phyloP scores from a whole-genome alignment of 2,329 filamentous ascomycete species.

The Aureobasidium lini region DNA sequence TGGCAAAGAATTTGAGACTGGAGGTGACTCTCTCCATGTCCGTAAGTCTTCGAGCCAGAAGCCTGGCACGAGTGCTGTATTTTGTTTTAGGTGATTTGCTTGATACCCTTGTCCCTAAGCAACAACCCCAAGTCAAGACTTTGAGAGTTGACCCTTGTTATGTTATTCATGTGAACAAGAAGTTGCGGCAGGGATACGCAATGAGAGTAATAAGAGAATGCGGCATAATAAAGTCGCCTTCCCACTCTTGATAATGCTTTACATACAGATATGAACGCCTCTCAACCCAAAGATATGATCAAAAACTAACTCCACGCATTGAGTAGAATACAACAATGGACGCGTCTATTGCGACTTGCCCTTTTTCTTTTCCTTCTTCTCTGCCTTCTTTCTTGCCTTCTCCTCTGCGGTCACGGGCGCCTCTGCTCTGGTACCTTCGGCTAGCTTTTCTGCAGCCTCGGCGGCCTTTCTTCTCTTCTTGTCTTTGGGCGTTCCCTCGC shows the following conservation, averaged over 20 bases:
- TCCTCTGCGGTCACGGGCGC: constrained; percentile 24
- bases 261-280: neutral
- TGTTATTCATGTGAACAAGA: too few relatives aligned
- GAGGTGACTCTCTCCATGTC: too few relatives aligned
- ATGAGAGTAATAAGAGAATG: too few relatives aligned
- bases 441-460: constrained; percentile 16
- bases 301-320: neutral
- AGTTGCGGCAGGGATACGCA: too few relatives aligned
- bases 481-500: constrained; percentile 29
- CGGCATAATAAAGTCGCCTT: neutral
- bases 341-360: constrained; percentile 20
- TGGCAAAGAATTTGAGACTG: too few relatives aligned
- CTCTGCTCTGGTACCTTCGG: constrained; percentile 13
- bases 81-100: too few relatives aligned
- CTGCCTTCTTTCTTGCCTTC: constrained; percentile 30
- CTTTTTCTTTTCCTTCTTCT: constrained; percentile 23
- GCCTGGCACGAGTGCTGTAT: too few relatives aligned
- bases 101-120: too few relatives aligned
- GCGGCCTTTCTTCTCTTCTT: constrained; percentile 30
- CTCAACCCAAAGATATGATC: neutral
- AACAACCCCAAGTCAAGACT: too few relatives aligned
- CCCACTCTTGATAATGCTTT: neutral
- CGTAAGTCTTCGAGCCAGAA: too few relatives aligned
- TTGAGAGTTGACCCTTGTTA: too few relatives aligned
- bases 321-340: neutral